Evolutionary conservation across 2,329 filamentous ascomycete genomes (phyloP).

Genomic region (Hypomyces rosellus): DNA sequence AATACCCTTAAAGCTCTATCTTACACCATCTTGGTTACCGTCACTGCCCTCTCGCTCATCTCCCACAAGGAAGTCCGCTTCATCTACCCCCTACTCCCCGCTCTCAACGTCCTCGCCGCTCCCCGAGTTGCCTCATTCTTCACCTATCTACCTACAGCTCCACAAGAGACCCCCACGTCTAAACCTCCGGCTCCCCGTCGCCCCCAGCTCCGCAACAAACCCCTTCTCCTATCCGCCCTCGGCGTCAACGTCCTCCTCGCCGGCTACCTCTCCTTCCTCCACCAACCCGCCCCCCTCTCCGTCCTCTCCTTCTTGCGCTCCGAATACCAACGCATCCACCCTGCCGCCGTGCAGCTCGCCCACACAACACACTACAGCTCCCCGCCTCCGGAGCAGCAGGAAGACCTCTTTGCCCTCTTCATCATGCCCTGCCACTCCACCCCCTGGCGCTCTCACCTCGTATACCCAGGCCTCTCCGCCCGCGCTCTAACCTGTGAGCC

Average conservation of each 20-base stretch:
- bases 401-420: slow-evolving; percentile 65
- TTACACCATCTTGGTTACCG: slow-evolving; percentile 52
- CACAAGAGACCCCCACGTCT: slow-evolving; percentile 15
- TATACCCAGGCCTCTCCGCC: slow-evolving; percentile 67
- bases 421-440: slow-evolving; percentile 95
- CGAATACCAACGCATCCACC: slow-evolving; percentile 58
- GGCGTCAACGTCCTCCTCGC: slow-evolving; percentile 64
- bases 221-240: slow-evolving; percentile 53
- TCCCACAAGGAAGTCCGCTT: slow-evolving; percentile 97
- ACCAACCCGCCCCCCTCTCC: slow-evolving; percentile 73
- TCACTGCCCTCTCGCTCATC: slow-evolving; percentile 64
- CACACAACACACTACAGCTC: slow-evolving; percentile 8
- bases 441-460: slow-evolving; percentile 84
- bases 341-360: slow-evolving; percentile 21
- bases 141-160: slow-evolving; percentile 22
- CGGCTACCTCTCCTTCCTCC: slow-evolving; percentile 65
- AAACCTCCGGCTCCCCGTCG: slow-evolving; percentile 17
- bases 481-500: slow-evolving; percentile 90
- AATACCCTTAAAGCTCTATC: slow-evolving; percentile 41
- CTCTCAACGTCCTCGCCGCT: slow-evolving; percentile 76
- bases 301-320: slow-evolving; percentile 70
- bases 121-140: slow-evolving; percentile 62
- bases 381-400: slow-evolving; percentile 17
- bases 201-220: slow-evolving; percentile 42
- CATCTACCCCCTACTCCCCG: slow-evolving; percentile 84